phyloP scores from a whole-genome alignment of 2,329 filamentous ascomycete genomes.

The Neonectria faginata region DNA sequence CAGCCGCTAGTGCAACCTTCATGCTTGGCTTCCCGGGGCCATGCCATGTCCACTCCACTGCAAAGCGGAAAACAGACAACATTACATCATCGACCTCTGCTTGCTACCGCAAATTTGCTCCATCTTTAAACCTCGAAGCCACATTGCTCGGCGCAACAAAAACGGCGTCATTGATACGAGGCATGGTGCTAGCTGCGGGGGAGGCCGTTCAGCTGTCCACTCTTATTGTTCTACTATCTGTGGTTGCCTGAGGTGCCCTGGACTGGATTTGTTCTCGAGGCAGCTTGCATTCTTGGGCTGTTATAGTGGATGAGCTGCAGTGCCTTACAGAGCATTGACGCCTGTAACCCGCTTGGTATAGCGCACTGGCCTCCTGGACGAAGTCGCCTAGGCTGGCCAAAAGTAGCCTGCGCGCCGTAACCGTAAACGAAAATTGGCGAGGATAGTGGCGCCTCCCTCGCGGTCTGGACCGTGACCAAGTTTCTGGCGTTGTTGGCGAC shows the following conservation, averaged over 20 bases:
- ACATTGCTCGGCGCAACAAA: not conserved
- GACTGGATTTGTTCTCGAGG: not conserved
- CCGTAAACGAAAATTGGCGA: constrained; percentile 8
- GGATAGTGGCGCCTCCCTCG: constrained; percentile 18
- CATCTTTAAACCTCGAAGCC: not conserved
- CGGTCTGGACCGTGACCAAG: constrained; percentile 4
- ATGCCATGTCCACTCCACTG: constrained; percentile 19
- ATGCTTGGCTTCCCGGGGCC: constrained; percentile 8
- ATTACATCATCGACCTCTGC: constrained; percentile 44
- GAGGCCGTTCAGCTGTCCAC: not conserved
- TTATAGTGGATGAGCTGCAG: not conserved
- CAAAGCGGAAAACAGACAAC: constrained; percentile 24
- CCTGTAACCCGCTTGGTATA: not conserved
- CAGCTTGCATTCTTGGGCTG: no score
- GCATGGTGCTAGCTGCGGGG: not conserved
- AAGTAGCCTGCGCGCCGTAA: not conserved
- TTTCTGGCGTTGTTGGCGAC: constrained; percentile 11
- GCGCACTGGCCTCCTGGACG: constrained; percentile 3
- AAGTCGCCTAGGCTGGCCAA: not conserved
- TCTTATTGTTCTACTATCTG: not conserved
- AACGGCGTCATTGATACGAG: constrained; percentile 4
- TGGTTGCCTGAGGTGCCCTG: not conserved
- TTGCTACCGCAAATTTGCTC: not conserved
- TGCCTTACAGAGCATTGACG: not conserved
- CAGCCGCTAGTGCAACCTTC: constrained; percentile 32